Percentiles rank a stretch among this genome's conserved stretches.
Conservation (phyloP, 2,329 filamentous ascomycete genomes). For the Alternaria longipes region DNA sequence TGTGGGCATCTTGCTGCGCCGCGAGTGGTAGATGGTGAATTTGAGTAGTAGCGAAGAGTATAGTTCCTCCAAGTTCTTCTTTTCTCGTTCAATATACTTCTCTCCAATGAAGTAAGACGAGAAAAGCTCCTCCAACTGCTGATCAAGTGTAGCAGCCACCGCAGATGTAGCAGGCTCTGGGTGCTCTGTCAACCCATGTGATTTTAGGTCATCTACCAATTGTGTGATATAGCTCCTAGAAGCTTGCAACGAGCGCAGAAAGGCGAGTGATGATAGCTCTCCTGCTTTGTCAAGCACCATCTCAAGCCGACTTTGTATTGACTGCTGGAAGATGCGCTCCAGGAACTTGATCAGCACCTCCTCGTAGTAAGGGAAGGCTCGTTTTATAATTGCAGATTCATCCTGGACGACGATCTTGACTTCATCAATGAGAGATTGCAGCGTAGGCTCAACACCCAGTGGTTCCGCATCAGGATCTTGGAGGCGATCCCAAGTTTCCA, state of each 20-base stretch:
- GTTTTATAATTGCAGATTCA: constrained; percentile 95
- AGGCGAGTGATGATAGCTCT: constrained; percentile 89
- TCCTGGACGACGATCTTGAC: constrained; percentile 96
- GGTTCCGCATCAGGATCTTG: constrained; percentile 94
- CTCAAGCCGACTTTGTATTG: constrained; percentile 93
- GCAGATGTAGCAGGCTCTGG: constrained; percentile 90
- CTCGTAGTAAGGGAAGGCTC: constrained; percentile 95
- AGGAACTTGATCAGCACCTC: constrained; percentile 92
- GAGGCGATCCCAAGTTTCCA: constrained; percentile 82
- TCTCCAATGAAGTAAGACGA: constrained; percentile 72
- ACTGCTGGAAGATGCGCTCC: constrained; percentile 96
- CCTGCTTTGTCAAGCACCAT: constrained; percentile 96
- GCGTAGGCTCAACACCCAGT: constrained; percentile 87
- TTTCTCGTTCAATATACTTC: constrained; percentile 72
- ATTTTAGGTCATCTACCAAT: constrained; percentile 90
- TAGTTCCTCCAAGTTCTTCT: constrained; percentile 76
- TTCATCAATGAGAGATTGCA: constrained; percentile 93
- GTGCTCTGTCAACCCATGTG: constrained; percentile 93
- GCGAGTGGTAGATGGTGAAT: constrained; percentile 92
- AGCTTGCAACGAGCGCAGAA: constrained; percentile 88
- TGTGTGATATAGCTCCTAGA: constrained; percentile 88
- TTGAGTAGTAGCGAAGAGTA: constrained; percentile 95
- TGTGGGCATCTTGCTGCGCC: constrained; percentile 85
- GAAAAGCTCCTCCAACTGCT: constrained; percentile 72
- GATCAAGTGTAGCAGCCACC: constrained; percentile 75